Evolutionary conservation across 805 yeast species (phyloP).

Genomic region (Teunomyces tritomae): DNA sequence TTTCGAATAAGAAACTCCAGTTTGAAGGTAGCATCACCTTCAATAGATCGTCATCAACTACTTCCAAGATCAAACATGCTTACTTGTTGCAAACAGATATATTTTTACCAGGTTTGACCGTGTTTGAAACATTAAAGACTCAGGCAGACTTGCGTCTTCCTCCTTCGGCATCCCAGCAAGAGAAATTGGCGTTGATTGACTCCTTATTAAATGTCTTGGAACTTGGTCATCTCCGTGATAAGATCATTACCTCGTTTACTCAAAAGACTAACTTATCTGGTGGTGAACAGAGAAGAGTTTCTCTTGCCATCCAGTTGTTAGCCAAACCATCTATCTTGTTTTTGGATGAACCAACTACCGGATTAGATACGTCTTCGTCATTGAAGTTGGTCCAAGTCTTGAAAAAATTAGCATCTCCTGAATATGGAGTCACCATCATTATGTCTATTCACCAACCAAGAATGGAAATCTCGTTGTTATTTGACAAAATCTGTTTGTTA

Average conservation of each 20-base stretch:
- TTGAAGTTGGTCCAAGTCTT: conserved; percentile 59
- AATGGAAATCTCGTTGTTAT: conserved; percentile 65
- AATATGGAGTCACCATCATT: conserved; percentile 67
- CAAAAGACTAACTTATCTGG: conserved; percentile 69
- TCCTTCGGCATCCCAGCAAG: conserved; percentile 36
- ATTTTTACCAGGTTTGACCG: conserved; percentile 67
- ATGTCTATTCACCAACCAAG: conserved; percentile 85
- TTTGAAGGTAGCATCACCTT: conserved; percentile 45
- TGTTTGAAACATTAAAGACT: conserved; percentile 63
- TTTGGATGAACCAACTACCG: conserved; percentile 87
- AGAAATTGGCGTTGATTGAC: conserved; percentile 50
- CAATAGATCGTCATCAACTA: conserved; percentile 3
- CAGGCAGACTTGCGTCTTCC: conserved; percentile 74
- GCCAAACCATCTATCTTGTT: conserved; percentile 75
- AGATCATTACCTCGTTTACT: conserved; percentile 49
- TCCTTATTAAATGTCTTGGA: conserved; percentile 65
- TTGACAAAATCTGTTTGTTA: conserved; percentile 66
- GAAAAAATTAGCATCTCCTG: conserved; percentile 41
- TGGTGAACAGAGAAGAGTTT: conserved; percentile 77
- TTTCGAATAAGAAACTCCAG: conserved; percentile 37
- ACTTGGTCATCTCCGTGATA: conserved; percentile 59
- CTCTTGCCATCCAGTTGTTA: conserved; percentile 74
- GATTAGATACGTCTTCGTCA: conserved; percentile 78
- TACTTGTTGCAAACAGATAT: conserved; percentile 78
- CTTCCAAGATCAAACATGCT: conserved; percentile 37